Evolutionary conservation across 805 yeast species (phyloP).

Genomic region (Saturnispora hagleri): DNA sequence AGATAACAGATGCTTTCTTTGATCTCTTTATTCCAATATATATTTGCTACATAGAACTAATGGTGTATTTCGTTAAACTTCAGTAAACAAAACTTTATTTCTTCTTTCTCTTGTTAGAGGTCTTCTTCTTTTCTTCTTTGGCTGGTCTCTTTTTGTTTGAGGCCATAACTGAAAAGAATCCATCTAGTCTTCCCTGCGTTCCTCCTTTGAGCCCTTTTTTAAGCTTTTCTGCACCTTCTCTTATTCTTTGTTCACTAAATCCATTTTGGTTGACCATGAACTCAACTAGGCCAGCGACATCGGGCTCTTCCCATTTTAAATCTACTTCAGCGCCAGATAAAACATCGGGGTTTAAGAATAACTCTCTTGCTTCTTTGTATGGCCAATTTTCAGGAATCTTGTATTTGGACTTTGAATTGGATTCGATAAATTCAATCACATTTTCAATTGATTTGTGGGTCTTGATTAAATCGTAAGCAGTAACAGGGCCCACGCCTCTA

Average conservation of each 20-base stretch:
- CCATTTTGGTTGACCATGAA: slow-evolving; percentile 84
- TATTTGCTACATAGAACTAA: not conserved
- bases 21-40: not conserved
- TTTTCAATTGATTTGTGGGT: slow-evolving; percentile 79
- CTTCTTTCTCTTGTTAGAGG: slow-evolving; percentile 13
- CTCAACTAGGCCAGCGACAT: slow-evolving; percentile 71
- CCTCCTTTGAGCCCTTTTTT: slow-evolving; percentile 77
- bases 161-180: slow-evolving; percentile 65
- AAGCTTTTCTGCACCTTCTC: slow-evolving; percentile 77
- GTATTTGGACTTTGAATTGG: slow-evolving; percentile 52
- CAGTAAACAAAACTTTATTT: not conserved
- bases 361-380: slow-evolving; percentile 72
- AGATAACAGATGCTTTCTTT: not conserved
- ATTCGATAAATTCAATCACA: slow-evolving; percentile 55
- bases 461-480: slow-evolving; percentile 79
- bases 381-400: slow-evolving; percentile 95
- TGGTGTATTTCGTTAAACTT: not conserved
- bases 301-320: slow-evolving; percentile 84
- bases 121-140: slow-evolving; percentile 21
- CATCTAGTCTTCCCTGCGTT: slow-evolving; percentile 86
- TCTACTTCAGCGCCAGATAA: slow-evolving; percentile 48
- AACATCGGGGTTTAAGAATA: slow-evolving; percentile 80
- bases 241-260: slow-evolving; percentile 85
- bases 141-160: slow-evolving; percentile 32
- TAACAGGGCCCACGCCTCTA: slow-evolving; percentile 91